Evolutionary conservation across 192 early-diverging fungal species (phyloP).

Genomic region (Paraglomus brasilianum): DNA sequence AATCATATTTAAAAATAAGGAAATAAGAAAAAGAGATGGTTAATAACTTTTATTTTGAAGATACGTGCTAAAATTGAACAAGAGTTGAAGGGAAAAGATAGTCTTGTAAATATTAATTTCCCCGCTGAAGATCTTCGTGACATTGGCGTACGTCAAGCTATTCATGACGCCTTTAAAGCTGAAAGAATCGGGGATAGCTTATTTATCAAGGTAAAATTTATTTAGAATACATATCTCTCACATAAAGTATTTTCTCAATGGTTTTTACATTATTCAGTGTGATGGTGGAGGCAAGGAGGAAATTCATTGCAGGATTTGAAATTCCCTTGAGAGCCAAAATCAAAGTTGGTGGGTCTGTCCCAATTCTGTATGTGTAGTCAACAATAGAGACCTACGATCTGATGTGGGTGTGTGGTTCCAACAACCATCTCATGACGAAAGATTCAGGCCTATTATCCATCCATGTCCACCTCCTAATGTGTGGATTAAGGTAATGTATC

Average conservation of each 20-base stretch:
- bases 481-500: background rate
- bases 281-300: background rate
- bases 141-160: background rate
- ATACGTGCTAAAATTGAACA: background rate
- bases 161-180: background rate
- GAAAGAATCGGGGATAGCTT: background rate
- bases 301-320: constrained; percentile 3
- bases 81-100: background rate
- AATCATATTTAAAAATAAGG: too few relatives aligned
- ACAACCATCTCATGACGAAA: background rate
- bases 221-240: constrained; percentile 3
- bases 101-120: background rate
- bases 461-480: background rate
- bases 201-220: constrained; percentile 8
- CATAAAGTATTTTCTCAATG: background rate
- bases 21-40: too few relatives aligned
- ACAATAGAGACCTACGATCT: background rate
- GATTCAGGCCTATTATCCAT: too few relatives aligned
- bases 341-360: background rate
- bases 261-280: constrained; percentile 23
- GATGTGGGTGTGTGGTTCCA: background rate
- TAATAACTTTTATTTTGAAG: too few relatives aligned
- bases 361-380: constrained; percentile 11
- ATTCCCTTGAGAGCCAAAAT: background rate
- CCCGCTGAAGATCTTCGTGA: background rate